Percentiles rank a stretch among this genome's conserved stretches.
Conservation (phyloP, 116 monocot genomes). For the Zostera marina region DNA sequence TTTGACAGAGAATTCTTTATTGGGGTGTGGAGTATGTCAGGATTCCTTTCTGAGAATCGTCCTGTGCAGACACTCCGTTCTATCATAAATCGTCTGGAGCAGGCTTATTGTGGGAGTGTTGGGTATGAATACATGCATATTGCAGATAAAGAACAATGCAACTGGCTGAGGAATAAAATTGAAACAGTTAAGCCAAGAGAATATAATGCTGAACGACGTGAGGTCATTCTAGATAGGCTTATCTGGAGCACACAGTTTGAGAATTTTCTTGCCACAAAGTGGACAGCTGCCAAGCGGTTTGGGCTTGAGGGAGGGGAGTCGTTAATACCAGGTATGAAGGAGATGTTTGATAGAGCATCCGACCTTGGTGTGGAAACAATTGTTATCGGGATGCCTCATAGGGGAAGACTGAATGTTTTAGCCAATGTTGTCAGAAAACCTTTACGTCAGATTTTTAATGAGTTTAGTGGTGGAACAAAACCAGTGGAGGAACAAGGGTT, state of each 20-base stretch:
- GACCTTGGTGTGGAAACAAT: slow-evolving; percentile 24
- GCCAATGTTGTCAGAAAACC: slow-evolving; percentile 24
- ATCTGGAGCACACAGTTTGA: slow-evolving; percentile 30
- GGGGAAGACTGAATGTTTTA: slow-evolving; percentile 23
- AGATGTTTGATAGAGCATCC: slow-evolving; percentile 26
- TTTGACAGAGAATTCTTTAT: slow-evolving; percentile 33
- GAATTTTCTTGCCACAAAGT: slow-evolving; percentile 26
- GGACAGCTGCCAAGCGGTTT: slow-evolving; percentile 22
- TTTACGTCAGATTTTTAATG: slow-evolving; percentile 17
- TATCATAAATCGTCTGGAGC: slow-evolving; percentile 20
- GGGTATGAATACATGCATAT: slow-evolving; percentile 31
- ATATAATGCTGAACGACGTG: slow-evolving; percentile 8
- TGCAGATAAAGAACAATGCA: slow-evolving; percentile 18
- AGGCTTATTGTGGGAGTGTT: slow-evolving; percentile 22
- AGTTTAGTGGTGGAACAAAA: slow-evolving; percentile 25
- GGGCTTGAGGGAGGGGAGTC: slow-evolving; percentile 25
- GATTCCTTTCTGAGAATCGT: slow-evolving; percentile 24
- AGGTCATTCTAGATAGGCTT: slow-evolving; percentile 23
- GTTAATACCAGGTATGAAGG: slow-evolving; percentile 23
- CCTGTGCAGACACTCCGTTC: slow-evolving; percentile 23
- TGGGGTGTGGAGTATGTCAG: slow-evolving; percentile 37
- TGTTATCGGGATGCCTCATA: slow-evolving; percentile 25
- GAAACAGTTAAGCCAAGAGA: slow-evolving; percentile 15
- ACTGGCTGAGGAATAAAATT: slow-evolving; percentile 27
- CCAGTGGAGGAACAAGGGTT: slow-evolving; percentile 15